Evolutionary conservation across 805 yeast species (phyloP).

Genomic region (Candida namnaoensis): DNA sequence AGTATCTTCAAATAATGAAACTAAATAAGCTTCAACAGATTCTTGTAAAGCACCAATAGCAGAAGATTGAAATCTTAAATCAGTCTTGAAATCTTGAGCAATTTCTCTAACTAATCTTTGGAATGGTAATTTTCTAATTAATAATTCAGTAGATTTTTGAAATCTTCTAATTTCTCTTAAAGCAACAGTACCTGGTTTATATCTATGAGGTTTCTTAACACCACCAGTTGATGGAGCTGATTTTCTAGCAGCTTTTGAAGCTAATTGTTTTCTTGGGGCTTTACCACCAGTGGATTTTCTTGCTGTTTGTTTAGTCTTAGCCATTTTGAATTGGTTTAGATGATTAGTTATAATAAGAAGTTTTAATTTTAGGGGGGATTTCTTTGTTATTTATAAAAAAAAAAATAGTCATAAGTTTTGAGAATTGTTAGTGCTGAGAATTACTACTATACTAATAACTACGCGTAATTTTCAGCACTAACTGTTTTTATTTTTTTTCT

Average conservation of each 20-base stretch:
- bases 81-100: slow-evolving; percentile 89
- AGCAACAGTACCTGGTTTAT: slow-evolving; percentile 96
- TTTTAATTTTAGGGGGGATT: too few species aligned
- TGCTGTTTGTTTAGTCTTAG: slow-evolving; percentile 91
- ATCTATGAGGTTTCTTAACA: slow-evolving; percentile 93
- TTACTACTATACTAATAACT: not conserved
- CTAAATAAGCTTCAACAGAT: slow-evolving; percentile 97
- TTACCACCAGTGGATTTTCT: slow-evolving; percentile 95
- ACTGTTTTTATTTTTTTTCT: too few species aligned
- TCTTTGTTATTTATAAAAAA: too few species aligned
- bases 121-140: slow-evolving; percentile 95
- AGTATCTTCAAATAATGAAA: slow-evolving; percentile 94
- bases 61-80: slow-evolving; percentile 92
- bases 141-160: slow-evolving; percentile 91
- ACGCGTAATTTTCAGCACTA: not conserved
- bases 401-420: too few species aligned
- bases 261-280: slow-evolving; percentile 91
- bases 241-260: slow-evolving; percentile 89
- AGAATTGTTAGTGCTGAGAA: not conserved
- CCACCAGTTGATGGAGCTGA: slow-evolving; percentile 90
- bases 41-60: slow-evolving; percentile 98
- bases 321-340: slow-evolving; percentile 37
- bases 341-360: too few species aligned
- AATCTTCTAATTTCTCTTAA: slow-evolving; percentile 96
- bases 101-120: slow-evolving; percentile 95